Evolutionary conservation across 2,329 filamentous ascomycete species (phyloP), one percentile per base, ranked within the genome.

Genomic region (Aspergillus fructus): DNA sequence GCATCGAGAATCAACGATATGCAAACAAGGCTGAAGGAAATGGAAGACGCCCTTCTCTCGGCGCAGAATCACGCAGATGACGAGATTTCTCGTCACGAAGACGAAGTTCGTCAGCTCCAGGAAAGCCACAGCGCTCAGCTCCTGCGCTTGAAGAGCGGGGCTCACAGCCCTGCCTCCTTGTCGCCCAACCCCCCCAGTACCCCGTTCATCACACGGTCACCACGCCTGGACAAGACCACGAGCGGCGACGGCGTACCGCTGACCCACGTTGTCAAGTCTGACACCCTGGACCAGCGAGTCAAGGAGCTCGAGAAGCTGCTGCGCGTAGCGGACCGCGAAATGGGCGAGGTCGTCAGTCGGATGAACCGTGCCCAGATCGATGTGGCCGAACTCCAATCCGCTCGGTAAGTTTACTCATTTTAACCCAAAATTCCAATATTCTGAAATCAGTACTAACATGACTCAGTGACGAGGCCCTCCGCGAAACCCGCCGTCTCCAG

Each of bases 41-140:
- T 97, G 50, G 94, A 97, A 71, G 93, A 97, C 60, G 85, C 89
- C 66, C 84, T 99, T 21, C 82, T 96, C 53, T 78, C 85, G 19
- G 91, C 93, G 2, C 93, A 97, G 73, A 88, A 91, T 56, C 85
- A 89, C 19, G 93, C 91, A 0, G 94, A 99, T 71, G 92, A 93
- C 49, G 87, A 88, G 40, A 85, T 97, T 56, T 79, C 85, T 43
- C 87, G 86, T 49, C 92, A 97, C 69, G 94, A 97, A 72, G 91
- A 94, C 39, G 92, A 97, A 74, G 83, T 96, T 39, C 79, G 84
- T 17, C 79, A 83, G 21, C 78, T 97, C 54, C 88, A 89, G 64
- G 91, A 96, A 55, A 89, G 85, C 58, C 87, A 94, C 68, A 91
- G 85, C 69, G 80, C 81, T 17, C 89, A 94, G 67, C 83, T 97